phyloP scores from a whole-genome alignment of 129 eudicot genomes.

The Kitagawia praeruptora region DNA sequence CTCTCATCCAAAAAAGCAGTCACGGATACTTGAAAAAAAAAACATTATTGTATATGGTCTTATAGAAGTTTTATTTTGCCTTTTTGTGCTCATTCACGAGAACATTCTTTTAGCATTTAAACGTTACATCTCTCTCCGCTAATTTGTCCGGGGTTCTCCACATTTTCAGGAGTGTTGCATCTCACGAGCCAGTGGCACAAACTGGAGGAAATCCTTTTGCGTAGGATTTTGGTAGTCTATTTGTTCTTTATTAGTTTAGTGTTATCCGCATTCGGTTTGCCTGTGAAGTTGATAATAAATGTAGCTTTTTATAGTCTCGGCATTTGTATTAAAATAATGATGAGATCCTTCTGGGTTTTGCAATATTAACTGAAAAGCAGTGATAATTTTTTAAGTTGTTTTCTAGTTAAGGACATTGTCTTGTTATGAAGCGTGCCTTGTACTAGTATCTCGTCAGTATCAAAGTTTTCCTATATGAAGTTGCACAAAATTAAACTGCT shows the following conservation, averaged over 20 bases:
- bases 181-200: conserved; percentile 68
- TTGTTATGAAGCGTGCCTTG: not conserved
- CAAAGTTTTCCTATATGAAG: not conserved
- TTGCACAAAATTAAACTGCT: not conserved
- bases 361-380: not conserved
- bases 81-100: not conserved
- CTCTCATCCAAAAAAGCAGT: not conserved
- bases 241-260: not conserved
- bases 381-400: not conserved
- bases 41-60: not conserved
- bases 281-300: not conserved
- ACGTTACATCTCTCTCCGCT: not conserved
- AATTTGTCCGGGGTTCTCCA: not conserved
- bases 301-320: not conserved
- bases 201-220: conserved; percentile 89
- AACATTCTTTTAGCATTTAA: not conserved
- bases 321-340: not conserved
- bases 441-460: not conserved
- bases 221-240: conserved; percentile 19
- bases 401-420: not conserved
- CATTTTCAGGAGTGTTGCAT: conserved; percentile 56
- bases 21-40: not conserved
- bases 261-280: not conserved
- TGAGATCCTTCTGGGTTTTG: not conserved
- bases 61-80: not conserved